Base-by-base conservation (phyloP, 2,329 filamentous ascomycete genomes). In the Fusarium piperis region DNA sequence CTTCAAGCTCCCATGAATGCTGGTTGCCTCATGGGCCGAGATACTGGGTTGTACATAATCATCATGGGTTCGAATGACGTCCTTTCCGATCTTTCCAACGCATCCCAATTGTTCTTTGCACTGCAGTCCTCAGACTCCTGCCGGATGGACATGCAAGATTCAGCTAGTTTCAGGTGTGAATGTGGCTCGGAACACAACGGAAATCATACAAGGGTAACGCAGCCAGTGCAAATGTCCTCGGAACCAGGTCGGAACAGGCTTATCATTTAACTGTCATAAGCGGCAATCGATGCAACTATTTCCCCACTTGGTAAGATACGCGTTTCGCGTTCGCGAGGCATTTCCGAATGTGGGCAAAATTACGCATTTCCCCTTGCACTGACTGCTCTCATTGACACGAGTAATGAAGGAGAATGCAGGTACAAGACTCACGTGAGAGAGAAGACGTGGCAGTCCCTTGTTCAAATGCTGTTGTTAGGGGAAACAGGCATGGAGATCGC, bases 331-430 rank as follows among this genome's bases (percentile, higher is more conserved):
- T 28, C 58, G 12, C n/a, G 18, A n/a, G 2, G 33, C 10, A 18
- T 52, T 56, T 11, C 68, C 57, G 15, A 46, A 71, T 59, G 2
- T 4, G 7, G 68, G 68, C 44, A 71, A 68, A 59, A 53, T n/a
- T 35, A 15, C 30, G 6, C 69, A 70, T 28, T 60, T 38, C 36
- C 33, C 28, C 28, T 28, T 46, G 11, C 26, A n/a, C 36, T 16
- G 32, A 35, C 12, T 48, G 18, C 9, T 18, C 41, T 20, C 4
- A 28, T 48, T 28, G 6, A 30, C 26, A 28, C 3, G 15, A 48
- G 26, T 30, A 36, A 55, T 12, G 10, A 35, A 55, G 32, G 13
- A 23, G 20, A 36, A 26, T 11, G 32, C 51, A 8, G 10, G 8
- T 16, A 11, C 10, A 7, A 36, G 8, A 2, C n/a, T 35, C 51